Evolutionary conservation across 148 eudicot species (phyloP), one percentile per base, ranked within the genome.

Genomic region (Rhododendron kiyosumense): DNA sequence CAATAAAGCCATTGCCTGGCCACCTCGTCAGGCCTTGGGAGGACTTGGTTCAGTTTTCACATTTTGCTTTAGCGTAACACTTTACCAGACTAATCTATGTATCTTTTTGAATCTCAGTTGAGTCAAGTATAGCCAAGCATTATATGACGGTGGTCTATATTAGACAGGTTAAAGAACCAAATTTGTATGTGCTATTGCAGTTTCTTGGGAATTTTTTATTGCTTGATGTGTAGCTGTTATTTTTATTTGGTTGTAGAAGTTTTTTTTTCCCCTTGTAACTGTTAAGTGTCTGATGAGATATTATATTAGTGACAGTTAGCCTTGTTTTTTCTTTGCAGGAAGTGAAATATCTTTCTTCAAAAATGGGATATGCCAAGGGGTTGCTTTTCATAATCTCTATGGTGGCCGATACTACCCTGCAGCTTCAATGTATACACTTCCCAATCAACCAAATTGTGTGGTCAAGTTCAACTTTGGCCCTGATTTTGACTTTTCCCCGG

Each of bases 361-460:
- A 90, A 97, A 97, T 88, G 99, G 99, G 45, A 84, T 88, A 32
- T 94, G 93, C 89, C 99, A 95, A 86, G 99, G 99, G 61, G 92
- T 91, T 89, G 99, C 98, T 61, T 97, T 93, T 87, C 92, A 82
- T 87, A 93, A 97, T 90, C 93, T 97, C n/a, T 88, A 65, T 88
- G 99, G 99, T 74, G 99, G 98, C 48, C 95, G 94, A 48, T 97
- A 97, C 88, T 97, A 86, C 84, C 98, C 98, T 30, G 99, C 98
- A 76, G 99, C 99, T 87, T 97, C 99, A 59, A 97, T 97, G 98
- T 97, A 94, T 88, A 97, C 99, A 26, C 98, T 95, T 85, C 99
- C 99, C n/a, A 91, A 94, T 90, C 98, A 95, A 85, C 94, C 98
- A 83, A 95, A 94, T 84, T 95, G 99, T 78, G 84, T 86, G 79